Evolutionary conservation across 2,329 filamentous ascomycete species (phyloP), one percentile per base, ranked within the genome.

Genomic region (Westerdykella ornata): DNA sequence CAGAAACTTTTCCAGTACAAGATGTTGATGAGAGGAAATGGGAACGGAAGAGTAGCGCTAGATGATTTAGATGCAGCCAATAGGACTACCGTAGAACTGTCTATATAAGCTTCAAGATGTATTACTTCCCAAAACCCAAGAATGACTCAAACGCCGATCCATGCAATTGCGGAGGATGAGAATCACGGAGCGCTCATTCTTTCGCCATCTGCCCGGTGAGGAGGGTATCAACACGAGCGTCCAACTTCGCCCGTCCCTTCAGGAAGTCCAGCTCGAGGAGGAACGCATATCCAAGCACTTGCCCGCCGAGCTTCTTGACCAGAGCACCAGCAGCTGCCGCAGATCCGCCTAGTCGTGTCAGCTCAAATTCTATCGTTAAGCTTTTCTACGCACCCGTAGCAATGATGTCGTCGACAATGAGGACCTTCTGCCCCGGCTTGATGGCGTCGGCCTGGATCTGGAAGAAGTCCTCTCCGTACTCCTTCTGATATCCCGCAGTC

Each of bases 331-430:
- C 90, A 46, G 90, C 92, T 51, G 80, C 80, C 42, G 92, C 92
- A 51, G 88, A 95, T 56, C 92, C 92, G 69, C 90, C 90, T 95
- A 50, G 3, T 37, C 6, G 12, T 9, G 36, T 55, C 32, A 57
- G 49, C 18, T 43, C 37, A 13, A 26, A 20, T 13, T 3, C 8
- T 13, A 11, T 7, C 11, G 22, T 26, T n/a, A 29, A 29, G 28
- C 17, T 31, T 37, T 35, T 37, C 30, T 43, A 71, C 83, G 67
- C 75, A 95, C 90, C 90, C 51, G 92, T 98, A 43, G 92, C 92
- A 72, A 98, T 97, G 62, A 98, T 94, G 67, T 98, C 92, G 68
- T 98, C 92, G 22, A 98, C 88, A 52, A 98, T 78, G 48, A 98
- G 73, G 43, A 95, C 90, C 67, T 84, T 89, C 72, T 95, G 87